Evolutionary conservation across 371 early-diverging fungal genomes (phyloP).

Genomic region (Coemansia sp.): DNA sequence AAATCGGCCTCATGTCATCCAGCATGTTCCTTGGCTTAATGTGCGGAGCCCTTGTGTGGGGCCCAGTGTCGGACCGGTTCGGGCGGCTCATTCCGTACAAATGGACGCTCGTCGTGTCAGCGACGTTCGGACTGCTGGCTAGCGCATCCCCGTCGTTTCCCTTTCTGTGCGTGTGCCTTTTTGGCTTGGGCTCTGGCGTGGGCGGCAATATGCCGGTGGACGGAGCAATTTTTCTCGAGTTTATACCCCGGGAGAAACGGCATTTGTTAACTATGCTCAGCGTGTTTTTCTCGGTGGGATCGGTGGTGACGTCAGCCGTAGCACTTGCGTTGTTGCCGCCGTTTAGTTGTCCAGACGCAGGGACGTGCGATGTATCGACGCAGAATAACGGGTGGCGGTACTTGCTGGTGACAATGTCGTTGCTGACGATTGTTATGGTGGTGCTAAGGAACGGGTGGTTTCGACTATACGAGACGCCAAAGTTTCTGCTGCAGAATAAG

Average conservation of each 20-base stretch:
- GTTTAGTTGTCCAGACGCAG: conserved; percentile 64
- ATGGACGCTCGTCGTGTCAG: conserved; percentile 73
- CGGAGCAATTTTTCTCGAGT: conserved; percentile 83
- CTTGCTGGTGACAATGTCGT: conserved; percentile 59
- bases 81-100: conserved; percentile 80
- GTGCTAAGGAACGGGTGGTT: conserved; percentile 66
- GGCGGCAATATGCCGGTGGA: conserved; percentile 92
- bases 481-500: conserved; percentile 69
- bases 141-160: conserved; percentile 68
- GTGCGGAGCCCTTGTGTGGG: conserved; percentile 83
- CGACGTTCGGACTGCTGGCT: conserved; percentile 69
- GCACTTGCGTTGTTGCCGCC: conserved; percentile 66
- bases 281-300: conserved; percentile 82
- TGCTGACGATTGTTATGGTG: conserved; percentile 70
- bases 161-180: conserved; percentile 63
- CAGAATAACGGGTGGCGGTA: conserved; percentile 80
- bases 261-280: conserved; percentile 80
- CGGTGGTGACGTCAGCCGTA: conserved; percentile 69
- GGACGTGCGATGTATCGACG: conserved; percentile 57
- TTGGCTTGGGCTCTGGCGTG: conserved; percentile 78
- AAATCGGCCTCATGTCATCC: conserved; percentile 66
- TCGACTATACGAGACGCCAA: conserved; percentile 76
- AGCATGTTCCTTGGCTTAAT: conserved; percentile 78
- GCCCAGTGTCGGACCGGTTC: conserved; percentile 69
- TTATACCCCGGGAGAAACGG: conserved; percentile 74